Percentiles rank a stretch among this genome's conserved stretches.
Conservation (phyloP, 805 yeast species). For the Ogataea naganishii region DNA sequence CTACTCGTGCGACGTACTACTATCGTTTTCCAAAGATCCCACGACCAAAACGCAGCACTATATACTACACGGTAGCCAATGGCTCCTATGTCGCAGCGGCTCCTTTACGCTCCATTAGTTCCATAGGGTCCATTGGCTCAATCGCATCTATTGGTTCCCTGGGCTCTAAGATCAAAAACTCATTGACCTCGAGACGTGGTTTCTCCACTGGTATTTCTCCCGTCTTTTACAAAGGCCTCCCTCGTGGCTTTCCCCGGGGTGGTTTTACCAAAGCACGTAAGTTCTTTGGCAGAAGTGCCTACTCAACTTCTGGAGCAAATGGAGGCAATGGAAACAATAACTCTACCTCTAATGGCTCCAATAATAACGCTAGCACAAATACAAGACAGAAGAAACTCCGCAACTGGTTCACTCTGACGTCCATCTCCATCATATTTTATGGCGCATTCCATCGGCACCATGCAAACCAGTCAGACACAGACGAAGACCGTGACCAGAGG, state of each 20-base stretch:
- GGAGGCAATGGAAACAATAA: slow-evolving; percentile 2
- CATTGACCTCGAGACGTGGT: slow-evolving; percentile 4
- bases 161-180: slow-evolving; percentile 7
- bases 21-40: slow-evolving; percentile 47
- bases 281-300: slow-evolving; percentile 9
- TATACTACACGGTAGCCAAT: slow-evolving; percentile 30
- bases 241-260: slow-evolving; percentile 19
- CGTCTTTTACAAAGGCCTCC: slow-evolving; percentile 17
- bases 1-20: too few relatives aligned
- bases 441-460: slow-evolving; percentile 32
- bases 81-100: slow-evolving; percentile 1
- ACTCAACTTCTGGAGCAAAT: slow-evolving; percentile 4
- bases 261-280: slow-evolving; percentile 17
- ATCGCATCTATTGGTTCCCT: too few relatives aligned
- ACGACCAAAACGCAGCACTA: slow-evolving; percentile 44
- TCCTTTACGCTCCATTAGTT: slow-evolving; percentile 12
- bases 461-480: slow-evolving; percentile 13
- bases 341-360: slow-evolving; percentile 3
- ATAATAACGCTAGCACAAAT: slow-evolving; percentile 4
- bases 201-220: slow-evolving; percentile 5
- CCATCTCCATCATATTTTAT: slow-evolving; percentile 42
- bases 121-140: too few relatives aligned
- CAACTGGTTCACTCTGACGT: slow-evolving; percentile 47
- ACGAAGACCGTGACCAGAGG: slow-evolving; percentile 20
- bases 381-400: slow-evolving; percentile 9